Percentiles rank a stretch among this genome's conserved stretches.
Conservation (phyloP, 73 alveolate species). For the Paramecium sonneborni region DNA sequence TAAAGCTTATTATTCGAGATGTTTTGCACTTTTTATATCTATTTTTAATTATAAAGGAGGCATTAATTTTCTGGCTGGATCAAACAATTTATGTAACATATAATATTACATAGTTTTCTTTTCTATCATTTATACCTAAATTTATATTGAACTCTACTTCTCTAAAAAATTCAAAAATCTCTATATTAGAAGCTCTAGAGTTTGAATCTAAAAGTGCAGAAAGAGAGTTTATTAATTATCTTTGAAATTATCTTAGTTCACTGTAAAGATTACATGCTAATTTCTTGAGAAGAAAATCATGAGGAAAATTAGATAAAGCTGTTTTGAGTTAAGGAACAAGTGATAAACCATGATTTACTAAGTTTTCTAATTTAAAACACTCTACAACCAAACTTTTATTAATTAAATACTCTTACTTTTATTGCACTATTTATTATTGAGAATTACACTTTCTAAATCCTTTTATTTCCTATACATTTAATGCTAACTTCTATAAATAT, state of each 20-base stretch:
- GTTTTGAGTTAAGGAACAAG: conserved; percentile 35
- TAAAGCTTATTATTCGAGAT: background rate
- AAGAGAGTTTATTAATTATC: background rate
- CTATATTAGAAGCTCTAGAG: conserved; percentile 11
- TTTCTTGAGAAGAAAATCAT: conserved; percentile 47
- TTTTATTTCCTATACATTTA: background rate
- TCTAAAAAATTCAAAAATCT: conserved; percentile 42
- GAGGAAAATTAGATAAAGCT: conserved; percentile 35
- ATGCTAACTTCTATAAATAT: conserved; percentile 16
- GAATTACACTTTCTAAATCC: background rate
- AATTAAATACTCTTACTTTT: background rate
- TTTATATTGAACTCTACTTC: background rate
- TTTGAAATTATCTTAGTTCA: conserved; percentile 11
- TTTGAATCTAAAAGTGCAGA: conserved; percentile 19
- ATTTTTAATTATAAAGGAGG: conserved; percentile 18
- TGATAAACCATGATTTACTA: conserved; percentile 51
- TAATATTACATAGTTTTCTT: conserved; percentile 30
- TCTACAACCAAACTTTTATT: conserved; percentile 4
- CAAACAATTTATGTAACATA: conserved; percentile 36
- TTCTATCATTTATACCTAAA: conserved; percentile 30
- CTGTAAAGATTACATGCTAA: conserved; percentile 47
- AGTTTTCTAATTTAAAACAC: conserved; percentile 39
- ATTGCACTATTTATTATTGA: background rate
- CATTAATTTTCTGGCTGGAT: conserved; percentile 38
- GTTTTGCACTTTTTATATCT: conserved; percentile 49